Evolutionary conservation across 129 eudicot species (phyloP).

Genomic region (Flaveria ramosissima): DNA sequence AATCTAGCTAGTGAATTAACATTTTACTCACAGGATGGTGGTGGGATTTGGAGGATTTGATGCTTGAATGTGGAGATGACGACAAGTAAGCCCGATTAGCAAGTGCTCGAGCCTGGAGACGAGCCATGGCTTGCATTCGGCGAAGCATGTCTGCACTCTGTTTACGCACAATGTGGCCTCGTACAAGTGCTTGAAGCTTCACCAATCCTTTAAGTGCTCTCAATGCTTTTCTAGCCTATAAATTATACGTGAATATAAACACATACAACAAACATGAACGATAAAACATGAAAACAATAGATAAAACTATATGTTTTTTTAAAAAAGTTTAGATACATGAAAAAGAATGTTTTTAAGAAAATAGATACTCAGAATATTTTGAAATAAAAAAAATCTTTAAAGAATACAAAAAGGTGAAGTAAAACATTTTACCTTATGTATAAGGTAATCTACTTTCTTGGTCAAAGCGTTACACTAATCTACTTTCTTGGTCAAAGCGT

Average conservation of each 20-base stretch:
- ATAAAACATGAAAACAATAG: too few relatives aligned
- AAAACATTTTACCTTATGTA: neutral
- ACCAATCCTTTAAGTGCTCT: constrained; percentile 89
- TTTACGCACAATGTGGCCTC: constrained; percentile 91
- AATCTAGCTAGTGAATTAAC: neutral
- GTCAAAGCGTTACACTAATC: neutral
- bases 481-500: constrained; percentile 21
- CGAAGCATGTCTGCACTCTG: constrained; percentile 94
- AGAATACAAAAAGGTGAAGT: neutral
- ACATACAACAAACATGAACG: neutral
- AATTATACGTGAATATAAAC: neutral
- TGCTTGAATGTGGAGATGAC: constrained; percentile 51
- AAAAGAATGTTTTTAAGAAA: neutral
- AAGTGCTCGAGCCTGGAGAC: constrained; percentile 85
- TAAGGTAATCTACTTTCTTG: too few relatives aligned
- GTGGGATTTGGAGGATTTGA: constrained; percentile 50
- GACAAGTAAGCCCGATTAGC: constrained; percentile 54
- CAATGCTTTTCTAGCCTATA: constrained; percentile 87
- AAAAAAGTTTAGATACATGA: too few relatives aligned
- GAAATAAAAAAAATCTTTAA: neutral
- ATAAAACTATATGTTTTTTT: too few relatives aligned
- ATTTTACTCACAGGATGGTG: constrained; percentile 50
- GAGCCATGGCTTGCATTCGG: constrained; percentile 97
- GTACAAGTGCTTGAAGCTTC: constrained; percentile 91
- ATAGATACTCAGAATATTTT: neutral